Evolutionary conservation across 2,329 filamentous ascomycete genomes (phyloP).

Genomic region (Aspergillus aculeatinus): DNA sequence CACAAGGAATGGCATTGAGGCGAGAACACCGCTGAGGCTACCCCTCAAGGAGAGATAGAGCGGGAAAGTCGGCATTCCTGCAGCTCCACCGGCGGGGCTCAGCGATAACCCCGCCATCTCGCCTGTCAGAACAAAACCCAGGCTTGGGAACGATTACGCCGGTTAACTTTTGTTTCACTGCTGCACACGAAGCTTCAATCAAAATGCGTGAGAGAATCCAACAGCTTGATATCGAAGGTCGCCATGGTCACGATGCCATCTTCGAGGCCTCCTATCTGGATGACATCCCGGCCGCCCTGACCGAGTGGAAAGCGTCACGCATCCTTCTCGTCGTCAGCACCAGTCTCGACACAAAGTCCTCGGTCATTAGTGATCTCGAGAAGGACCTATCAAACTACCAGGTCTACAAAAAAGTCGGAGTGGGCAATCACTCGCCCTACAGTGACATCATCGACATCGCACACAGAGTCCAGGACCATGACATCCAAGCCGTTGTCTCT

Average conservation of each 20-base stretch:
- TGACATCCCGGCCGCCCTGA: background rate
- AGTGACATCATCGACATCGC: slow-evolving; percentile 2
- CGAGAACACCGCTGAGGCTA: too few relatives aligned
- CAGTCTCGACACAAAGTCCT: slow-evolving; percentile 2
- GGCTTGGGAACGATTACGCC: background rate
- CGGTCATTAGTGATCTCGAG: slow-evolving; percentile 1
- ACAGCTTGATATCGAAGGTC: background rate
- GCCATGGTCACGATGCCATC: slow-evolving; percentile 1
- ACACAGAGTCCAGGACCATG: background rate
- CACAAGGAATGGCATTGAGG: too few relatives aligned
- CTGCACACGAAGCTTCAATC: background rate
- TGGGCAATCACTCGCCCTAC: slow-evolving; percentile 6
- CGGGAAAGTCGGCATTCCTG: background rate
- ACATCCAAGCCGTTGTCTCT: background rate
- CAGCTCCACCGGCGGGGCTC: background rate
- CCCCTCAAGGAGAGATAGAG: too few relatives aligned
- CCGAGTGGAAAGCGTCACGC: background rate
- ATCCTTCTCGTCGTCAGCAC: slow-evolving; percentile 5
- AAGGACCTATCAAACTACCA: background rate
- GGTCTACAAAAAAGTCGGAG: slow-evolving; percentile 5
- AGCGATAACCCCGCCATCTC: background rate
- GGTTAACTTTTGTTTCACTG: background rate
- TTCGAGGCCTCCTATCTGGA: slow-evolving; percentile 5
- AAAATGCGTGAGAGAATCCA: slow-evolving; percentile 1
- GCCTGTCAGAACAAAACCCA: background rate